A percentile compares a stretch with the other conserved stretches of the same genome.
Conservation (phyloP, 768 basidiomycete genomes). For the Trametes coccinea region DNA sequence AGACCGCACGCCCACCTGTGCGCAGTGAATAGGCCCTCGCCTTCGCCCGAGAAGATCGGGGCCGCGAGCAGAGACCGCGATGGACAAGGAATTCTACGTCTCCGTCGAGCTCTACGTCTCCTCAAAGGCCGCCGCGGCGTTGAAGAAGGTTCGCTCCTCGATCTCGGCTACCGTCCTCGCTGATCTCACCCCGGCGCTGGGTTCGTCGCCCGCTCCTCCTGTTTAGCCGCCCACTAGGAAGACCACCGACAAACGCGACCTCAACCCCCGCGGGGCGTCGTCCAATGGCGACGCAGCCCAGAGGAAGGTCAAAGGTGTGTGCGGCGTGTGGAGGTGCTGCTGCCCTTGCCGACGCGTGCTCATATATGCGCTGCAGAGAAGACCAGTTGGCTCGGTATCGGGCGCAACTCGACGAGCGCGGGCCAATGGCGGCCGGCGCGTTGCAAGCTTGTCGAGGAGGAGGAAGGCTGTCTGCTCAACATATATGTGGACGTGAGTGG, state of each 20-base stretch:
- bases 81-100: constrained; percentile 54
- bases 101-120: constrained; percentile 65
- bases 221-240: constrained; percentile 50
- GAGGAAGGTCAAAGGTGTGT: constrained; percentile 62
- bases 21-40: neutral
- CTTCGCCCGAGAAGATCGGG: constrained; percentile 11
- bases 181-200: neutral
- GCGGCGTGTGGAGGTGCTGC: neutral
- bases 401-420: constrained; percentile 47
- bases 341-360: neutral
- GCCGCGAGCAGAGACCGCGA: neutral
- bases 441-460: constrained; percentile 70
- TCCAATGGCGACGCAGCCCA: constrained; percentile 44
- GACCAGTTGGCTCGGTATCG: constrained; percentile 67
- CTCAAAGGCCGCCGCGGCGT: constrained; percentile 45
- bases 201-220: neutral
- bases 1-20: neutral
- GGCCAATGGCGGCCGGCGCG: constrained; percentile 75
- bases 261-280: constrained; percentile 28
- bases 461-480: constrained; percentile 64
- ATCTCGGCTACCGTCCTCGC: constrained; percentile 16
- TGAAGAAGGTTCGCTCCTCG: constrained; percentile 55
- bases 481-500: constrained; percentile 73
- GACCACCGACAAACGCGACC: constrained; percentile 57
- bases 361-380: constrained; percentile 49